These are phyloP conservation scores for Phytophthora quininea DNA, from an alignment of 352 stramenopile genomes.

Conservation along the genomic window DNA sequence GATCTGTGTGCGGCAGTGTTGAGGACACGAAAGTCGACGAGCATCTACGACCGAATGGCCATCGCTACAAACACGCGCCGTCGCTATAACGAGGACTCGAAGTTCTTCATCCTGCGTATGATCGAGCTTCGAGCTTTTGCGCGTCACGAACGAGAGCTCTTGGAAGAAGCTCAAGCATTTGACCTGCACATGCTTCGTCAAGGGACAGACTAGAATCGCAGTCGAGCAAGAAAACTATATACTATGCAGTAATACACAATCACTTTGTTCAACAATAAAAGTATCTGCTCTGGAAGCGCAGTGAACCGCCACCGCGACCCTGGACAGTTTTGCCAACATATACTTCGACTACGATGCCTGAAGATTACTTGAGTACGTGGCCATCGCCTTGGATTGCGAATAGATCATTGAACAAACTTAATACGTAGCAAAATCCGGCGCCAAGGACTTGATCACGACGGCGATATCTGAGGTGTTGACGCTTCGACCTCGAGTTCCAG, in stretches of 20 bases:
- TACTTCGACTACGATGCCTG: slow-evolving; percentile 3
- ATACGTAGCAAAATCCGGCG: slow-evolving; percentile 27
- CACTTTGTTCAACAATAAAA: no score
- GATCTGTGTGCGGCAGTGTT: slow-evolving; percentile 25
- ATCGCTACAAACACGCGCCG: slow-evolving; percentile 28
- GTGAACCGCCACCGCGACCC: slow-evolving; percentile 12
- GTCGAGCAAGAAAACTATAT: slow-evolving; percentile 15
- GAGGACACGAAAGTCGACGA: slow-evolving; percentile 16
- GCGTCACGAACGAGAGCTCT: background rate
- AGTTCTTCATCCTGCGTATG: slow-evolving; percentile 53
- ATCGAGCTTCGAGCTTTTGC: slow-evolving; percentile 30
- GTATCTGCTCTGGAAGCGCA: background rate
- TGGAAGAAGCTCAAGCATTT: background rate
- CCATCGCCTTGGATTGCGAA: background rate
- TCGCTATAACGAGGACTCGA: slow-evolving; percentile 52
- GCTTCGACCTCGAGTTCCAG: slow-evolving; percentile 24
- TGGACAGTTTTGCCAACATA: background rate
- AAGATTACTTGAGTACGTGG: slow-evolving; percentile 7
- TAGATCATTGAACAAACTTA: background rate
- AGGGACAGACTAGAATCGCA: slow-evolving; percentile 18
- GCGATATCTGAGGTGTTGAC: slow-evolving; percentile 27
- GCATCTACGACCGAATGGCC: slow-evolving; percentile 20
- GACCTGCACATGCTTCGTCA: slow-evolving; percentile 13
- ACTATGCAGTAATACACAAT: background rate
- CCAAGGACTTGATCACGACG: slow-evolving; percentile 23